Conservation (phyloP, 345 rosid genomes). For the Syzygium oleosum region DNA sequence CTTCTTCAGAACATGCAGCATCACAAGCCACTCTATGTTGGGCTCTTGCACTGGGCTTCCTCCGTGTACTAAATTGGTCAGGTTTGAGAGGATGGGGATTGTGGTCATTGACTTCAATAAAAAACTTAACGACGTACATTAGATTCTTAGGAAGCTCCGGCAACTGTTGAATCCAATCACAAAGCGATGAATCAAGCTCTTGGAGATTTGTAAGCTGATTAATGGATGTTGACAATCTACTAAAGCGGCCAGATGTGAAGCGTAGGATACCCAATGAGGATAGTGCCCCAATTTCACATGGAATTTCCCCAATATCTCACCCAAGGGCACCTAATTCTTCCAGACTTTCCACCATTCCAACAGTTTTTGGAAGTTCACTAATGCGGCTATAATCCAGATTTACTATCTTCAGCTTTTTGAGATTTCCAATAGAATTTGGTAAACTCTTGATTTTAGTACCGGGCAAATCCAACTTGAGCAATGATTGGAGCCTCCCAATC, state of each 20-base stretch:
- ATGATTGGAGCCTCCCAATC: neutral
- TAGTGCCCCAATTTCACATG: too few species aligned
- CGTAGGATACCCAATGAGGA: too few species aligned
- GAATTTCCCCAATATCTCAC: too few species aligned
- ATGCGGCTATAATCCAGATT: accelerated
- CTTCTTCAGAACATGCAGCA: neutral
- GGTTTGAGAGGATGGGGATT: neutral
- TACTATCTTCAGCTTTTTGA: neutral
- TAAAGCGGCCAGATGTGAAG: too few species aligned
- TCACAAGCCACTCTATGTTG: neutral
- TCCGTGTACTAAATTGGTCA: neutral
- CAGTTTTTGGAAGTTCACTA: neutral
- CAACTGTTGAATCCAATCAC: neutral
- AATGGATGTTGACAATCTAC: neutral
- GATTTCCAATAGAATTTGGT: neutral
- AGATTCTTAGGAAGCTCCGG: neutral
- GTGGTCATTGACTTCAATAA: neutral
- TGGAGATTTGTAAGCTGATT: neutral
- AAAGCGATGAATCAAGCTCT: neutral
- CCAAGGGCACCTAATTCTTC: neutral
- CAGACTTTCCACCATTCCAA: neutral
- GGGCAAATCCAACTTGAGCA: neutral
- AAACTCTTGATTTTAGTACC: accelerated
- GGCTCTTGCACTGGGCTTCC: neutral
- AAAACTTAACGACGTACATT: neutral